These are phyloP conservation scores for Syzygium malaccense DNA, from an alignment of 441 rosid genomes.

Conservation along the genomic window DNA sequence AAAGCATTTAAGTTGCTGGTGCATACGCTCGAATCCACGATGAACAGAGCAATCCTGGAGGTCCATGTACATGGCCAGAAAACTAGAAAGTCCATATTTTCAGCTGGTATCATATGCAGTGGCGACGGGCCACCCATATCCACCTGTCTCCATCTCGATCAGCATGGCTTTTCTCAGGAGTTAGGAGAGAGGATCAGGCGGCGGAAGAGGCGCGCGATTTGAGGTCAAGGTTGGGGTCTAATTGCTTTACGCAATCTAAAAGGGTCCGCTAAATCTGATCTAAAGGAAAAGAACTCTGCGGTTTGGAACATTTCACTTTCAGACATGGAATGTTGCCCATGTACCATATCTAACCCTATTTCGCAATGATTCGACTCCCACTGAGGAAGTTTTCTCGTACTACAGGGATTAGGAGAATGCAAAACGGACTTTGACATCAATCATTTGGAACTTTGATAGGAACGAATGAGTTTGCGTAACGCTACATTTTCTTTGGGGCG, in stretches of 20 bases:
- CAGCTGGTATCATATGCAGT: neutral
- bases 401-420: neutral
- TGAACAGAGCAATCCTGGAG: neutral
- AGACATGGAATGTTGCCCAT: neutral
- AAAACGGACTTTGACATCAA: neutral
- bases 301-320: constrained; percentile 9
- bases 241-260: neutral
- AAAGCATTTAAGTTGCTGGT: too few relatives aligned
- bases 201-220: neutral
- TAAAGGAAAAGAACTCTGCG: neutral
- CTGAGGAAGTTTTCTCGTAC: neutral
- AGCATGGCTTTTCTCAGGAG: neutral
- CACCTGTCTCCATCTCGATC: neutral
- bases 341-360: neutral
- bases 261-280: neutral
- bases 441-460: neutral
- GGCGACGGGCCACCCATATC: neutral
- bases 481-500: neutral
- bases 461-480: neutral
- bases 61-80: neutral
- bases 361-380: neutral
- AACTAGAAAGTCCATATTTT: neutral
- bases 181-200: neutral
- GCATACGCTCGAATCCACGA: neutral
- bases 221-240: neutral